A percentile compares a stretch with the other conserved stretches of the same genome.
Conservation (phyloP, 768 basidiomycete species). For the Phlebiopsis flavidoalba region DNA sequence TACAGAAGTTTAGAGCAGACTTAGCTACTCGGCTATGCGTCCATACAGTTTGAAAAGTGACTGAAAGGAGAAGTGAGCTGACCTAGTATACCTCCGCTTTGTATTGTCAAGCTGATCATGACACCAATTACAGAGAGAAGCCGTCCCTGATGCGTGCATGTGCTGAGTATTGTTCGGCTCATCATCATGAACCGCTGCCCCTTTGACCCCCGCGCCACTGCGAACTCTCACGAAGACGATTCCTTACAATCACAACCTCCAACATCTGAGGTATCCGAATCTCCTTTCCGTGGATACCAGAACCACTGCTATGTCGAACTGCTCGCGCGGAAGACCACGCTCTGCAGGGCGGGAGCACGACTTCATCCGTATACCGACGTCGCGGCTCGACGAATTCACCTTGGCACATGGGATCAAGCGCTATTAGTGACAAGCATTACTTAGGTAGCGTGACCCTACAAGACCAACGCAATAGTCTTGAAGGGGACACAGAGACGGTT, state of each 20-base stretch:
- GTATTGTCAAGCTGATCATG: background rate
- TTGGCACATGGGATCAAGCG: slow-evolving; percentile 87
- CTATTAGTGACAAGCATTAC: slow-evolving; percentile 93
- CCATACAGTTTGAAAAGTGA: slow-evolving; percentile 74
- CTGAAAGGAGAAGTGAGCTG: slow-evolving; percentile 54
- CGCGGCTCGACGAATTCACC: slow-evolving; percentile 83
- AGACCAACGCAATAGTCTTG: slow-evolving; percentile 87
- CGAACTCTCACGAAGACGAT: slow-evolving; percentile 67
- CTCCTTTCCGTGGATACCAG: slow-evolving; percentile 69
- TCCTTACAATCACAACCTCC: slow-evolving; percentile 32
- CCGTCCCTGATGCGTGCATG: too few species aligned
- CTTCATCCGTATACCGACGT: slow-evolving; percentile 81
- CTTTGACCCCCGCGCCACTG: slow-evolving; percentile 36
- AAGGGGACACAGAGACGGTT: slow-evolving; percentile 91
- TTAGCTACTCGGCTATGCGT: slow-evolving; percentile 82
- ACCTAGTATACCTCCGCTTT: slow-evolving; percentile 17
- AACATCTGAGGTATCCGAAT: slow-evolving; percentile 59
- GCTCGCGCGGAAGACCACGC: slow-evolving; percentile 75
- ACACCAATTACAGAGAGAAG: slow-evolving; percentile 46
- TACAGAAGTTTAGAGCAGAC: slow-evolving; percentile 87
- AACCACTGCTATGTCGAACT: slow-evolving; percentile 45
- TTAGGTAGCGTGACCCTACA: too few species aligned
- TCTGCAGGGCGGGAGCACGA: slow-evolving; percentile 79
- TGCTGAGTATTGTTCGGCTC: slow-evolving; percentile 57
- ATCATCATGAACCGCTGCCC: slow-evolving; percentile 32